A percentile compares a stretch with the other conserved stretches of the same genome.
Conservation (phyloP, 192 early-diverging fungal genomes). For the Coemansia guatemalensis region DNA sequence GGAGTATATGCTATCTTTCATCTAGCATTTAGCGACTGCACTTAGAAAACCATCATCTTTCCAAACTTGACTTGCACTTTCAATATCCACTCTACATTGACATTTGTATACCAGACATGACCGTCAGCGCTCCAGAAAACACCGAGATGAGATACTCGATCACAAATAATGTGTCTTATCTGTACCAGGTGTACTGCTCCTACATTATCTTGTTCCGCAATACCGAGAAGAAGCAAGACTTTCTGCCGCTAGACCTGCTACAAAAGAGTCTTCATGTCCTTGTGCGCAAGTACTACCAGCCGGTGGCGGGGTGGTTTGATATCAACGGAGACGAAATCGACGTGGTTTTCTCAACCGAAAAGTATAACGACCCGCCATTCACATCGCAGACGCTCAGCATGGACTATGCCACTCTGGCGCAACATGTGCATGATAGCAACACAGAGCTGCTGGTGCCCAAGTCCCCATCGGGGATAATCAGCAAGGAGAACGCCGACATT, state of each 20-base stretch:
- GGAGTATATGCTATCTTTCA: background rate
- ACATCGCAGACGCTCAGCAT: conserved; percentile 31
- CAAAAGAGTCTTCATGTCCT: conserved; percentile 19
- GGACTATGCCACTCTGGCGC: conserved; percentile 3
- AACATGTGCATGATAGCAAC: conserved; percentile 31
- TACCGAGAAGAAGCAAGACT: conserved; percentile 1
- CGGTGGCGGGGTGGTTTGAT: conserved; percentile 46
- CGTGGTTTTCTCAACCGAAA: conserved; percentile 25
- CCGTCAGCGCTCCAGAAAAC: background rate
- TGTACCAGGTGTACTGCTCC: conserved; percentile 54
- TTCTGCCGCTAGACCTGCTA: conserved; percentile 23
- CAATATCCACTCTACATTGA: no score
- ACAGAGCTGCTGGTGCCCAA: conserved; percentile 33
- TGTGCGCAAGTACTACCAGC: conserved; percentile 40
- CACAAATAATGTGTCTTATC: conserved; percentile 40
- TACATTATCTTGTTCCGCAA: conserved; percentile 47
- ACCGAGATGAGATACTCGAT: conserved; percentile 31
- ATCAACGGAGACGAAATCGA: conserved; percentile 21
- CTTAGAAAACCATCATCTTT: background rate
- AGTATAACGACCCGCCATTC: conserved; percentile 45
- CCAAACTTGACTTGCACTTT: no score
- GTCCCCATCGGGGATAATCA: conserved; percentile 13
- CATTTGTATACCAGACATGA: background rate
- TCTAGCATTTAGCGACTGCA: background rate
- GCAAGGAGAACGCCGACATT: conserved; percentile 12